Evolutionary conservation across 2,329 filamentous ascomycete species (phyloP).

Genomic region (Aspergillus hortae): DNA sequence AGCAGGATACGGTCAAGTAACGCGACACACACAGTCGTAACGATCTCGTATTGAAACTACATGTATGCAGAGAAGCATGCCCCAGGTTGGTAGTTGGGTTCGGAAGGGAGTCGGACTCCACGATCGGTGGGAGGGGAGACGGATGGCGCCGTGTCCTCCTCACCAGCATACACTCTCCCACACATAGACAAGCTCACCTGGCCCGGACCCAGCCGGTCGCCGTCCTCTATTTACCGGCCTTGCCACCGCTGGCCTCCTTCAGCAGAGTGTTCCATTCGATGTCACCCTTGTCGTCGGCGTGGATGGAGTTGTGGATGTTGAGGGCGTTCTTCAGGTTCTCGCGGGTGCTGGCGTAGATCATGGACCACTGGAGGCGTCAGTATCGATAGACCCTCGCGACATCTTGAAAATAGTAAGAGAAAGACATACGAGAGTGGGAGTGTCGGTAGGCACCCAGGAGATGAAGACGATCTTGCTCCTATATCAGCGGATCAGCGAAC

Average conservation of each 20-base stretch:
- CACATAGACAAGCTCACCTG: conserved; percentile 18
- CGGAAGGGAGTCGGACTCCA: conserved; percentile 16
- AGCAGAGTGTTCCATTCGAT: conserved; percentile 42
- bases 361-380: conserved; percentile 39
- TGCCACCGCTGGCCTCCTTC: conserved; percentile 39
- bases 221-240: conserved; percentile 36
- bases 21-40: conserved; percentile 31
- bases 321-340: conserved; percentile 49
- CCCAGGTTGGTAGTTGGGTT: conserved; percentile 23
- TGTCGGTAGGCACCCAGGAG: conserved; percentile 43
- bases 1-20: conserved; percentile 17
- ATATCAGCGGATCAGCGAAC: conserved; percentile 16
- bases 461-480: conserved; percentile 53
- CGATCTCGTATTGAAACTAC: conserved; percentile 37
- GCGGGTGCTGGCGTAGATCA: conserved; percentile 50
- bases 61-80: conserved; percentile 27
- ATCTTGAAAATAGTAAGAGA: not conserved
- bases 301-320: conserved; percentile 39
- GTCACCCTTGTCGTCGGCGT: conserved; percentile 40
- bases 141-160: conserved; percentile 16
- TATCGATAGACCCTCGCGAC: not conserved
- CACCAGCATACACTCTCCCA: conserved; percentile 17
- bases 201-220: conserved; percentile 35
- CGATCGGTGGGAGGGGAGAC: conserved; percentile 7
- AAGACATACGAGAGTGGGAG: conserved; percentile 38